Percentiles rank a stretch among this genome's conserved stretches.
phyloP scores from a whole-genome alignment of 78 protist genomes.

The Polysphondylium violaceum region DNA sequence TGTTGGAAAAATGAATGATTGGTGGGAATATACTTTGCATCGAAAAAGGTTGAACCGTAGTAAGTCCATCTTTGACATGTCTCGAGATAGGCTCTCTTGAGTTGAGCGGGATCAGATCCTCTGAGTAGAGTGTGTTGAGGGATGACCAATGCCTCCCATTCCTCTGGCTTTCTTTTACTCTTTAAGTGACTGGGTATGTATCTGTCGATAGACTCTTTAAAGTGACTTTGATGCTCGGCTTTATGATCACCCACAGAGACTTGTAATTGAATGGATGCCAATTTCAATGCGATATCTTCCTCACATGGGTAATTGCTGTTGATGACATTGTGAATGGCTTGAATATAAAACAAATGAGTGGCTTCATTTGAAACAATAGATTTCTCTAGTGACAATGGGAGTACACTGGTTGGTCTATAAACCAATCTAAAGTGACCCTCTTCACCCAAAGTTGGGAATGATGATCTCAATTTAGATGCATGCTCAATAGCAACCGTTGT shows the following conservation, averaged over 20 bases:
- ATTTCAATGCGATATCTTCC: conserved; percentile 58
- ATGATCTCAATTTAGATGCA: conserved; percentile 24
- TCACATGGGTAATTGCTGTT: conserved; percentile 75
- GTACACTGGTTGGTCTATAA: conserved; percentile 56
- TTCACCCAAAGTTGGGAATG: conserved; percentile 66
- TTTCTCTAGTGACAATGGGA: conserved; percentile 50
- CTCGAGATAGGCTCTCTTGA: conserved; percentile 55
- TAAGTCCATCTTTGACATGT: conserved; percentile 74
- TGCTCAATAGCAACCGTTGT: conserved; percentile 34
- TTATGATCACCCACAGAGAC: conserved; percentile 46
- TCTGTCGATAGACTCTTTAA: conserved; percentile 31
- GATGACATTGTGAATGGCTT: conserved; percentile 55
- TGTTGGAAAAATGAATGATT: conserved; percentile 50
- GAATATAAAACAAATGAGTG: conserved; percentile 66
- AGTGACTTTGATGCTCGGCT: conserved; percentile 42
- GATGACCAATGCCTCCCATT: conserved; percentile 42
- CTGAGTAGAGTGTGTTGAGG: conserved; percentile 60
- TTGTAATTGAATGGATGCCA: conserved; percentile 70
- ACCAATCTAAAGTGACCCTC: conserved; percentile 52
- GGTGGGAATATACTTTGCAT: conserved; percentile 44
- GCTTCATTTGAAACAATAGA: conserved; percentile 28
- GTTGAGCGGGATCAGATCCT: conserved; percentile 28
- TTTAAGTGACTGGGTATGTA: conserved; percentile 57
- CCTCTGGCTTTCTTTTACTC: conserved; percentile 22
- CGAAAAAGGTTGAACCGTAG: conserved; percentile 57